Percentiles rank a stretch among this genome's conserved stretches.
Conservation (phyloP, 176 grass and related monocot species). For the Themeda triandra region DNA sequence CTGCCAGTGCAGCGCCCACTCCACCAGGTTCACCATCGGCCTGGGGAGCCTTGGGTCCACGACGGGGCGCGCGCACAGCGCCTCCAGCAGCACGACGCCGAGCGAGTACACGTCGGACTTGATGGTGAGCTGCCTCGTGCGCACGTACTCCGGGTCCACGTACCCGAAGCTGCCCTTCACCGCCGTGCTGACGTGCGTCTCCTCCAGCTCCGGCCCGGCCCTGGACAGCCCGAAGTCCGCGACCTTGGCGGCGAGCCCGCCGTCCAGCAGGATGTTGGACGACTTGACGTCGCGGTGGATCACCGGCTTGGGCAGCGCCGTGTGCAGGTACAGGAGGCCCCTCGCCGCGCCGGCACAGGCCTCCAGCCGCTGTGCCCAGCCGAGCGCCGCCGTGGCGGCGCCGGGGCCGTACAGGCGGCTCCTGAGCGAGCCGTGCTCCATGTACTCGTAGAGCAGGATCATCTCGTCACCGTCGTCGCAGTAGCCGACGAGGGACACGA, state of each 20-base stretch:
- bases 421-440: slow-evolving; percentile 39
- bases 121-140: slow-evolving; percentile 29
- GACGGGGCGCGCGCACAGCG: slow-evolving; percentile 29
- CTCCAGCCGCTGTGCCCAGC: slow-evolving; percentile 46
- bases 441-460: slow-evolving; percentile 46
- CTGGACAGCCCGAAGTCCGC: slow-evolving; percentile 46
- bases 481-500: slow-evolving; percentile 47
- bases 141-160: slow-evolving; percentile 92
- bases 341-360: slow-evolving; percentile 33
- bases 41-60: slow-evolving; percentile 24
- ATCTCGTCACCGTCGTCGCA: slow-evolving; percentile 45
- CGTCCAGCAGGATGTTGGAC: slow-evolving; percentile 48
- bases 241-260: slow-evolving; percentile 21
- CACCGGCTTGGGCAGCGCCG: slow-evolving; percentile 3
- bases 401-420: slow-evolving; percentile 30
- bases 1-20: slow-evolving; percentile 40
- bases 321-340: slow-evolving; percentile 44
- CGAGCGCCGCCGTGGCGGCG: neutral
- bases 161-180: slow-evolving; percentile 99
- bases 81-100: slow-evolving; percentile 45
- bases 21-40: slow-evolving; percentile 27
- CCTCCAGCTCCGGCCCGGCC: slow-evolving; percentile 15
- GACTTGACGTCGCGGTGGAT: slow-evolving; percentile 57
- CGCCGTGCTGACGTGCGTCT: slow-evolving; percentile 89
- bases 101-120: slow-evolving; percentile 49